A percentile compares a stretch with the other conserved stretches of the same genome.
These are phyloP conservation scores for Pseudocercospora crystallina DNA, from an alignment of 2,329 filamentous ascomycete genomes.

Conservation along the genomic window DNA sequence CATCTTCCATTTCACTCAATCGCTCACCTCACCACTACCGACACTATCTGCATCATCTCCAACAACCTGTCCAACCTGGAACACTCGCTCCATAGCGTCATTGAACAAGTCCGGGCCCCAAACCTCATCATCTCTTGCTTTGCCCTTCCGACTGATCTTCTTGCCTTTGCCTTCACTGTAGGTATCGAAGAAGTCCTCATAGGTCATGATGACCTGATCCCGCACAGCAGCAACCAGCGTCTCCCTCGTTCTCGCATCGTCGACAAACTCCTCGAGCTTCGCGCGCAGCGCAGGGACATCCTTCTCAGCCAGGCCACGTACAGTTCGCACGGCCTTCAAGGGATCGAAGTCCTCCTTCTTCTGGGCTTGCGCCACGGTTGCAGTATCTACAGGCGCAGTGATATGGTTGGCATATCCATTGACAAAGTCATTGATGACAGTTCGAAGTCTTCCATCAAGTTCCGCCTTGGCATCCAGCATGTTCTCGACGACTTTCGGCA, in stretches of 20 bases:
- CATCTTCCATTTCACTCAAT: conserved; percentile 1
- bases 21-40: conserved; percentile 22
- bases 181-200: conserved; percentile 64
- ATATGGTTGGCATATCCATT: conserved; percentile 57
- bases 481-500: conserved; percentile 67
- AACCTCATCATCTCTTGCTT: conserved; percentile 60
- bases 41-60: conserved; percentile 29
- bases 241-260: conserved; percentile 63
- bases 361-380: conserved; percentile 22
- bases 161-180: conserved; percentile 42
- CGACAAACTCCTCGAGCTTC: conserved; percentile 63
- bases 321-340: conserved; percentile 40
- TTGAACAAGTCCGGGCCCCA: conserved; percentile 66
- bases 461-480: conserved; percentile 72
- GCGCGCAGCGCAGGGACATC: conserved; percentile 57
- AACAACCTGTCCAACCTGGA: conserved; percentile 53
- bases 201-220: conserved; percentile 61
- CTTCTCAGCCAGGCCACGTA: conserved; percentile 57
- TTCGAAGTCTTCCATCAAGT: conserved; percentile 61
- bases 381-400: conserved; percentile 46
- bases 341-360: conserved; percentile 27
- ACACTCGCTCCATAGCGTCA: conserved; percentile 61
- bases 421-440: conserved; percentile 67
- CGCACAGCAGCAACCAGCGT: conserved; percentile 66
- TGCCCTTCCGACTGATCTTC: conserved; percentile 53